Evolutionary conservation across 1,284 basidiomycete species (phyloP), one percentile per base, ranked within the genome.

Genomic region (Cutaneotrichosporon sp.): DNA sequence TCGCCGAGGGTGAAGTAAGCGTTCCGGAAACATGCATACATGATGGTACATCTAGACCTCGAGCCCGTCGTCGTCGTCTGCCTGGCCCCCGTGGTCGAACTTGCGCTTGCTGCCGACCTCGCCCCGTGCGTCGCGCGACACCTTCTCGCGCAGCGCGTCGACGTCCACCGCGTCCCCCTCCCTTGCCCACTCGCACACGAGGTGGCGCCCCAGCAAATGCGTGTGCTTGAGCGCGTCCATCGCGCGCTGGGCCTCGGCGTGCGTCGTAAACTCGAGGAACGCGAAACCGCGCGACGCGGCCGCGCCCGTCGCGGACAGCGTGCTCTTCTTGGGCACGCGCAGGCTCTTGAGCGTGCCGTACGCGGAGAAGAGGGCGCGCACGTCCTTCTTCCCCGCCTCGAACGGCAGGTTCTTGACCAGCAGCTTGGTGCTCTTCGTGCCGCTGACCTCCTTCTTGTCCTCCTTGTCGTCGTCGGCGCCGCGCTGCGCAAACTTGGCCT

Each of bases 401-500:
- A 99, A 99, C 22, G 95, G 94, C 64, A 98, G 83, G 74, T 99
- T 99, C 85, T 98, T 99, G 71, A 98, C 91, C 52, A 98, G 86
- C 83, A 98, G 87, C 84, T 95, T 94, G 66, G 91, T 90, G 64
- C 88, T 87, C 68, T 84, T 83, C 14, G 74, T 74, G 11, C 74
- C 77, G 43, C 57, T 56, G 60, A 65, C 60, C 52, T 65, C 67
- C 36, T 72, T 76, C 43, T 20, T 54, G n/a, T 73, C 75, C n/a
- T 76, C 77, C 45, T 82, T 82, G 18, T 79, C 82, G 58, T 87
- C 87, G 59, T 91, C 91, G 16, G 81, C 82, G 0, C 93, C 93
- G 6, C 94, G 85, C 25, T 91, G 90, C 1, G 95, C 92, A 67
- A 97, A 95, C 73, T 88, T 89, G 64, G 94, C 89, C 62, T 87